Evolutionary conservation across 495 filamentous ascomycete genomes (phyloP), one percentile per base, ranked within the genome.

Genomic region (Trichoderma virens): DNA sequence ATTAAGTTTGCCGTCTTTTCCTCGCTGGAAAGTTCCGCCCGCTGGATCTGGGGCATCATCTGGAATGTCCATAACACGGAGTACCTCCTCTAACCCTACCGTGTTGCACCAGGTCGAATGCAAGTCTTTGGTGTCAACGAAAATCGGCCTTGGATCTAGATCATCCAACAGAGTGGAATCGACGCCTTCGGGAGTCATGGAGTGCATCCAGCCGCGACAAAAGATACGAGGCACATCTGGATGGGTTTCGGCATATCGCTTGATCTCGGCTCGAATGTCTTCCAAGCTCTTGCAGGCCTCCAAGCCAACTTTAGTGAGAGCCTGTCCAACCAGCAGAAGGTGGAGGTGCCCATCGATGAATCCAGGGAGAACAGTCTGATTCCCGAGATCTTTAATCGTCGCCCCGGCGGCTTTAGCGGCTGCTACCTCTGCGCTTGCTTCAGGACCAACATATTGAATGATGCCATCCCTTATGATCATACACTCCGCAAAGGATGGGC

Each of bases 281-380:
- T 74, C 66, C 3, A 88, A 78, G 8, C 77, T 75, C 34, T 76
- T 80, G 73, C 85, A 88, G 7, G 61, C 43, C 35, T 82, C 77
- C 5, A 89, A 75, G 61, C 81, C 75, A 32, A 83, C 72, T 68
- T 87, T 87, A 64, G 77, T 79, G 23, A 86, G 77, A 0, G 86
- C 80, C 38, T 83, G 80, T 8, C 85, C 86, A 39, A 85, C 78
- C 28, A 86, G 78, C 65, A 87, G 72, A 30, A 88, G 76, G 65
- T 88, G 86, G 69, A 86, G 81, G 69, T 88, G 86, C 3, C 79
- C 83, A 67, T 88, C 86, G 59, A 88, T 82, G 67, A 89, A 89
- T 28, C 85, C 84, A 0, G 86, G 86, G 34, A 87, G 70, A 13
- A 88, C 72, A 28, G 81, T 78, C 25, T 72, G 73, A 41, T 78